Evolutionary conservation across 495 filamentous ascomycete genomes (phyloP).

Genomic region (Hypoxylon cercidicola): DNA sequence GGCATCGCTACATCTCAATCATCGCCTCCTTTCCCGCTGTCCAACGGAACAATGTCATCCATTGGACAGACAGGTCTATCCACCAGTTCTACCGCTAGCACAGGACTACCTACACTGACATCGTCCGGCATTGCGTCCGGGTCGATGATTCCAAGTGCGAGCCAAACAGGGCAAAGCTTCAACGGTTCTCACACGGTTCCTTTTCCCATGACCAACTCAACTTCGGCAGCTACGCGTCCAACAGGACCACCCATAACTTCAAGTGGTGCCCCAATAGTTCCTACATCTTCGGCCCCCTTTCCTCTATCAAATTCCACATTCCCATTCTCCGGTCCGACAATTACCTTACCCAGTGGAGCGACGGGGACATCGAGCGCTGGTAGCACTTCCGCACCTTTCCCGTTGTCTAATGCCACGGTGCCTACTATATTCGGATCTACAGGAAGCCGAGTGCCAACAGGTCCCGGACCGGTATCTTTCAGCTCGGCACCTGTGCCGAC

Average conservation of each 20-base stretch:
- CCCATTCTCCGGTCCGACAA: constrained; percentile 20
- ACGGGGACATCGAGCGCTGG: constrained; percentile 6
- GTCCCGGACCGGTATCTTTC: constrained; percentile 23
- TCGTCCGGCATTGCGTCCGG: not conserved
- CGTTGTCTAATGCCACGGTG: constrained; percentile 36
- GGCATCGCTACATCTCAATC: constrained; percentile 10
- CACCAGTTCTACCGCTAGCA: constrained; percentile 3
- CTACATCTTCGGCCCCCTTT: constrained; percentile 18
- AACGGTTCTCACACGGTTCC: constrained; percentile 26
- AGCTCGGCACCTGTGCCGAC: constrained; percentile 9
- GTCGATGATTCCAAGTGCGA: constrained; percentile 4
- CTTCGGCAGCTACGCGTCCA: constrained; percentile 2
- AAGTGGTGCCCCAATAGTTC: not conserved
- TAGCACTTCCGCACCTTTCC: constrained; percentile 32
- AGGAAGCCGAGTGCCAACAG: constrained; percentile 25
- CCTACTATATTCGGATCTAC: constrained; percentile 18
- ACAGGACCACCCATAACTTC: constrained; percentile 13
- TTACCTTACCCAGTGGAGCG: constrained; percentile 6
- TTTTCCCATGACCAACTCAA: constrained; percentile 24
- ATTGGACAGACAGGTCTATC: constrained; percentile 26
- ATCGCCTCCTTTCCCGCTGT: constrained; percentile 42
- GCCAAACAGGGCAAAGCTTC: not conserved
- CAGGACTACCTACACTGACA: not conserved
- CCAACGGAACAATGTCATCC: constrained; percentile 40
- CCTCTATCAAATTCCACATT: constrained; percentile 37